phyloP scores from a whole-genome alignment of 805 yeast species.

The Clavispora asparagi region DNA sequence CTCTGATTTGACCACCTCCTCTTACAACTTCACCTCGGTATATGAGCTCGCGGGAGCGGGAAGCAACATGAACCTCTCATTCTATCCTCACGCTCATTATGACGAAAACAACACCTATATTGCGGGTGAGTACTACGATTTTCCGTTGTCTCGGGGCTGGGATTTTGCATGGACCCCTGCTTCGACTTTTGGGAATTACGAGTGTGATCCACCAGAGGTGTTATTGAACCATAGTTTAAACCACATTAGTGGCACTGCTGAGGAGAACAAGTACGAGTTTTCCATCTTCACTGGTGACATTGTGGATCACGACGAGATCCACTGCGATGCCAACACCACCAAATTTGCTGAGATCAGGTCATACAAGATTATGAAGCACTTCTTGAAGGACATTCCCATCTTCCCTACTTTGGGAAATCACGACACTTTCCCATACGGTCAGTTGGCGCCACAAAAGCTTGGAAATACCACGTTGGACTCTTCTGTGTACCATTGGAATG shows the following conservation, averaged over 20 bases:
- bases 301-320: conserved; percentile 59
- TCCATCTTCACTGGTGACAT: conserved; percentile 70
- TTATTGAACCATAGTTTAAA: conserved; percentile 55
- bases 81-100: conserved; percentile 29
- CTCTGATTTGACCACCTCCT: conserved; percentile 16
- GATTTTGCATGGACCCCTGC: conserved; percentile 46
- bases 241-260: conserved; percentile 30
- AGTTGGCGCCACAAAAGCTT: conserved; percentile 45
- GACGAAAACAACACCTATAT: conserved; percentile 19
- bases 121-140: conserved; percentile 32
- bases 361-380: conserved; percentile 53
- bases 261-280: conserved; percentile 45
- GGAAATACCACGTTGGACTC: conserved; percentile 11
- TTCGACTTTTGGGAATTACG: conserved; percentile 54
- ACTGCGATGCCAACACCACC: conserved; percentile 54
- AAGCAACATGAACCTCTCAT: conserved; percentile 16
- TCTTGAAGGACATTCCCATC: conserved; percentile 49
- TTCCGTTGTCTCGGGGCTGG: conserved; percentile 21
- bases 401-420: conserved; percentile 66
- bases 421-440: conserved; percentile 70
- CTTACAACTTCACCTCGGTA: conserved; percentile 27
- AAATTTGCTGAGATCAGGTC: conserved; percentile 68
- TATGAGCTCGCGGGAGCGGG: conserved; percentile 14
- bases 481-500: conserved; percentile 32
- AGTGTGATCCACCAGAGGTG: conserved; percentile 63